Base-by-base conservation (phyloP, 2,329 filamentous ascomycete species). In the Metarhizium guizhouense region DNA sequence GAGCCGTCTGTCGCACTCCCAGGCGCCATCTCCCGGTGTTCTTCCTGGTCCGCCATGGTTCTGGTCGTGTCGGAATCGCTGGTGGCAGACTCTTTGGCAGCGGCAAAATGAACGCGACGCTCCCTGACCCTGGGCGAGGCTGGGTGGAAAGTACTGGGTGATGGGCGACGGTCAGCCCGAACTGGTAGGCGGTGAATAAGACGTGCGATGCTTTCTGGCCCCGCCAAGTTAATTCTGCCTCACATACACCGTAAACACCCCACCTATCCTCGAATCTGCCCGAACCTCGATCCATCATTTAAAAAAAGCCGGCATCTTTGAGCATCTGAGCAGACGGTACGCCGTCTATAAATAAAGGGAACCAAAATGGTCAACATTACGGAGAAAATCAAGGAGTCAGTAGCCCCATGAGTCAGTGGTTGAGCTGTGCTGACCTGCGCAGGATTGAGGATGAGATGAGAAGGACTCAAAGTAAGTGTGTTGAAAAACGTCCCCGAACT, bases 401-500 rank as follows among this genome's bases (percentile, higher is more conserved):
- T 70, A 13, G 6, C 14, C 18, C 38, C 42, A 20, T 32, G 29
- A 18, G 20, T 16, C 5, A 13, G 5, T 18, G 10, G 52, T 56
- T 51, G 58, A 47, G 55, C 54, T 54, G 54, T 47, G 60, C 65
- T 68, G 60, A 68, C 55, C 48, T 53, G 56, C n/a, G 54, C 64
- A 96, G 93, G 85, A 99, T 99, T 68, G 94, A 99, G 83, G 92
- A 96, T 76, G 94, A 99, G 87, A 99, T 99, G 94, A 86, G 84
- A 72, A 93, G 84, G 84, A 99, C 94, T 67, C 94, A 99, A 78
- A 99, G 93, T 96, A 84, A 78, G 83, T 57, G 47, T 10, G 45
- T n/a, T 48, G 4, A 11, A 5, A 47, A 38, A n/a, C 25, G 7
- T 25, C 34, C 32, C 6, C 4, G 36, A 20, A 18, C 32, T 11